These are phyloP conservation scores for Cicer cuneatum DNA, from an alignment of 306 rosid genomes.

Conservation along the genomic window DNA sequence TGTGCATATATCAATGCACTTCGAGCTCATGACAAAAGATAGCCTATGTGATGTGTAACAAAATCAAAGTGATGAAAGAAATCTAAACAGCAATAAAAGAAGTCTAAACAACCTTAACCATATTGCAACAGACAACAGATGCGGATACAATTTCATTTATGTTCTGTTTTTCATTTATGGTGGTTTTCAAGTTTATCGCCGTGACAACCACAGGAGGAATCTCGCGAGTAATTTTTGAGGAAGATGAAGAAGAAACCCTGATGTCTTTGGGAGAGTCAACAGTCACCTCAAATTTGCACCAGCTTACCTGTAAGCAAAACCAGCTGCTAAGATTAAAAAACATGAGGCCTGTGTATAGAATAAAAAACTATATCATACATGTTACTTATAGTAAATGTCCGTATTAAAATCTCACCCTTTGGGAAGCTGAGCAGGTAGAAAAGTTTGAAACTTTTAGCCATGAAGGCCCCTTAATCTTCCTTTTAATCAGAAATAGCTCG, in stretches of 20 bases:
- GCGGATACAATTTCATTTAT: constrained; percentile 88
- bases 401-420: constrained; percentile 66
- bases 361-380: constrained; percentile 18
- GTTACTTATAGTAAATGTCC: neutral
- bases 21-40: constrained; percentile 23
- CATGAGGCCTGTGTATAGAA: neutral
- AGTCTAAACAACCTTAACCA: constrained; percentile 75
- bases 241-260: constrained; percentile 51
- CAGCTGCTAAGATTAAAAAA: constrained; percentile 41
- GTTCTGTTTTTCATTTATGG: constrained; percentile 73
- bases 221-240: constrained; percentile 63
- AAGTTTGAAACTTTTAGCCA: constrained; percentile 79
- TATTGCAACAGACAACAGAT: constrained; percentile 83
- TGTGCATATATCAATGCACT: constrained; percentile 1
- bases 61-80: constrained; percentile 34
- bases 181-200: constrained; percentile 82
- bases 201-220: constrained; percentile 82
- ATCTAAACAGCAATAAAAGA: constrained; percentile 37
- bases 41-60: constrained; percentile 1
- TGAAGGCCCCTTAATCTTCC: constrained; percentile 92
- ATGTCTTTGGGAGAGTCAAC: constrained; percentile 80
- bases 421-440: constrained; percentile 59
- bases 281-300: constrained; percentile 95
- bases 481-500: constrained; percentile 85
- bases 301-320: constrained; percentile 77